Conservation (phyloP, 495 filamentous ascomycete genomes). For the Trichocladium antarcticum region DNA sequence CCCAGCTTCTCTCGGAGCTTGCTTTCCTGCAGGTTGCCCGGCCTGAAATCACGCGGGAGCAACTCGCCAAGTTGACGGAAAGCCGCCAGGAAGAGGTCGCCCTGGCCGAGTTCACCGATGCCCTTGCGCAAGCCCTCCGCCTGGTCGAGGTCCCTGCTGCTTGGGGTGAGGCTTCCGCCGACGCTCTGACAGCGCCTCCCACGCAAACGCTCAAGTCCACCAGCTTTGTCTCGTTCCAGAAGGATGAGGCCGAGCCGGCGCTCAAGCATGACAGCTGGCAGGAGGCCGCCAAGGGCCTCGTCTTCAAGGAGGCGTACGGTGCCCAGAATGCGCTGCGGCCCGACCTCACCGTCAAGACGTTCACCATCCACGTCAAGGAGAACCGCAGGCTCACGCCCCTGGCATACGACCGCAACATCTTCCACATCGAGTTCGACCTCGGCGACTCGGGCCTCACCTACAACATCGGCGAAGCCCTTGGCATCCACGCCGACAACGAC, state of each 20-base stretch:
- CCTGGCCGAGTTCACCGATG: conserved; percentile 50
- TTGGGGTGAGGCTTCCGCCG: conserved; percentile 60
- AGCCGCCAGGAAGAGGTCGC: conserved; percentile 33
- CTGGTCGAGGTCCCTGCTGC: conserved; percentile 62
- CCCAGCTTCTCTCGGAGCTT: conserved; percentile 55
- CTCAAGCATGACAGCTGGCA: conserved; percentile 61
- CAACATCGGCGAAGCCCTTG: conserved; percentile 95
- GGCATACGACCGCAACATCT: conserved; percentile 95
- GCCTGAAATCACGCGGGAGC: conserved; percentile 47
- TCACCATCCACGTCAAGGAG: conserved; percentile 82
- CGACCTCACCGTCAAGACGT: conserved; percentile 75
- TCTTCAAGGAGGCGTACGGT: conserved; percentile 89
- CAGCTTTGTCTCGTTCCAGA: conserved; percentile 75
- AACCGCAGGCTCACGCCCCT: conserved; percentile 81
- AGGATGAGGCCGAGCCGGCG: conserved; percentile 56
- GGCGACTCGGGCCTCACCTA: conserved; percentile 83
- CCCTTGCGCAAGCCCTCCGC: conserved; percentile 58
- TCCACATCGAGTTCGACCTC: conserved; percentile 98
- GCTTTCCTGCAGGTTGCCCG: conserved; percentile 69
- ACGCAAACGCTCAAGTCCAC: conserved; percentile 54
- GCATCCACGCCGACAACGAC: conserved; percentile 92
- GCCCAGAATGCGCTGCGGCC: conserved; percentile 66
- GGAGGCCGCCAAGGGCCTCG: conserved; percentile 71
- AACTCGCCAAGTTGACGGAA: conserved; percentile 25
- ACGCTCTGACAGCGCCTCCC: conserved; percentile 39